These are phyloP conservation scores for Suhomyces maxii DNA, from an alignment of 1,139 yeast species.

Conservation along the genomic window DNA sequence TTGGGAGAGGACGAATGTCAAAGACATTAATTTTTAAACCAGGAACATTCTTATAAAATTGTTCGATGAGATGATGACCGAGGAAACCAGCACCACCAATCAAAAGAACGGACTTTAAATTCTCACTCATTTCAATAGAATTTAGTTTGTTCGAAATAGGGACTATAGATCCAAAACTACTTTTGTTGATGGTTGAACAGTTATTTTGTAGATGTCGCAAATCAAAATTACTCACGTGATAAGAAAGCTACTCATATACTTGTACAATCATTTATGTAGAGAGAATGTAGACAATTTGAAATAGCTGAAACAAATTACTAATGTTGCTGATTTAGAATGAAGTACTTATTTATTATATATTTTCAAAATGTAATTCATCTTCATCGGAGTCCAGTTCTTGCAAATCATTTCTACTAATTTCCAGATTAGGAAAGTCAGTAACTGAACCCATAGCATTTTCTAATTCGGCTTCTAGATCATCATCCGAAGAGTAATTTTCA, in stretches of 20 bases:
- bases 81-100: slow-evolving; percentile 96
- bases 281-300: too few species aligned
- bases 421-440: not conserved
- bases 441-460: slow-evolving; percentile 8
- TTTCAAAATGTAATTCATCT: slow-evolving; percentile 15
- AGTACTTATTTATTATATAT: slow-evolving; percentile 7
- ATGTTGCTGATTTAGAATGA: too few species aligned
- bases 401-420: not conserved
- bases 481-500: slow-evolving; percentile 3
- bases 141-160: too few species aligned
- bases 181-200: too few species aligned
- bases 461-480: slow-evolving; percentile 9
- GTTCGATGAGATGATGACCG: slow-evolving; percentile 88
- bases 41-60: slow-evolving; percentile 68
- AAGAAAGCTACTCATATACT: too few species aligned
- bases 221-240: too few species aligned
- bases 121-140: slow-evolving; percentile 1
- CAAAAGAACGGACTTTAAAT: slow-evolving; percentile 63
- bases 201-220: too few species aligned
- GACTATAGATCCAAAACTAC: too few species aligned
- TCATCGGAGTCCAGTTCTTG: slow-evolving; percentile 13
- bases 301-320: too few species aligned
- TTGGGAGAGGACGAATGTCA: slow-evolving; percentile 87
- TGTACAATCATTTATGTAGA: too few species aligned
- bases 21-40: slow-evolving; percentile 78